phyloP scores from a whole-genome alignment of 805 yeast species.

The Yarrowia phangngaensis region DNA sequence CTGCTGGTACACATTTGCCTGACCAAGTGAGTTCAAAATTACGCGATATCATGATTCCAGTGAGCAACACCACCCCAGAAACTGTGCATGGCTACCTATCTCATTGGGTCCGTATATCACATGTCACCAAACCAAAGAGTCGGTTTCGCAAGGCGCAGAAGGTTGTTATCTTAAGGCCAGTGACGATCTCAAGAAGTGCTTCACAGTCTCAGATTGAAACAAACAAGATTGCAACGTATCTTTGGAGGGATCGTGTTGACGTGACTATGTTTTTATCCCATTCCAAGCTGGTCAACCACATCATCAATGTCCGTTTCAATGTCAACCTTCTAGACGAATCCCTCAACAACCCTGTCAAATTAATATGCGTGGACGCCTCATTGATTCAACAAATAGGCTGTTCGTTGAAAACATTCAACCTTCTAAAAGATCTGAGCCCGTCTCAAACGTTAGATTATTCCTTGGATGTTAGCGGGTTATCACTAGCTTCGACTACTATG shows the following conservation, averaged over 20 bases:
- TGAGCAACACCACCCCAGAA: conserved; percentile 8
- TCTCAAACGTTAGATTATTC: conserved; percentile 3
- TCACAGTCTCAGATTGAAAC: conserved; percentile 2
- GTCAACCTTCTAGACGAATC: conserved; percentile 6
- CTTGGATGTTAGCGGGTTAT: neutral
- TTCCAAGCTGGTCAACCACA: conserved; percentile 16
- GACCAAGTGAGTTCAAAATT: conserved; percentile 2
- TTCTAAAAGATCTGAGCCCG: conserved; percentile 2
- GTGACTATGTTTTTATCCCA: conserved; percentile 11
- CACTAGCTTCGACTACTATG: neutral
- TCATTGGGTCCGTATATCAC: conserved; percentile 6
- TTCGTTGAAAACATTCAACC: neutral
- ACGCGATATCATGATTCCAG: neutral
- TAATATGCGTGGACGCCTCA: neutral
- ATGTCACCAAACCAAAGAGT: neutral
- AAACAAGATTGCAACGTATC: conserved; percentile 3
- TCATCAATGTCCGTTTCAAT: conserved; percentile 8
- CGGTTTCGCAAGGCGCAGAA: neutral
- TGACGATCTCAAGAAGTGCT: conserved; percentile 5
- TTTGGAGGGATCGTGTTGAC: conserved; percentile 11
- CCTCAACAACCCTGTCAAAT: conserved; percentile 3
- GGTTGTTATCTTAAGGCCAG: too few species aligned
- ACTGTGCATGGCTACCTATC: conserved; percentile 11
- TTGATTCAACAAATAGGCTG: conserved; percentile 4
- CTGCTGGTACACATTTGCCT: conserved; percentile 1